Conservation (phyloP, 2,329 filamentous ascomycete genomes). For the Ilyonectria robusta region DNA sequence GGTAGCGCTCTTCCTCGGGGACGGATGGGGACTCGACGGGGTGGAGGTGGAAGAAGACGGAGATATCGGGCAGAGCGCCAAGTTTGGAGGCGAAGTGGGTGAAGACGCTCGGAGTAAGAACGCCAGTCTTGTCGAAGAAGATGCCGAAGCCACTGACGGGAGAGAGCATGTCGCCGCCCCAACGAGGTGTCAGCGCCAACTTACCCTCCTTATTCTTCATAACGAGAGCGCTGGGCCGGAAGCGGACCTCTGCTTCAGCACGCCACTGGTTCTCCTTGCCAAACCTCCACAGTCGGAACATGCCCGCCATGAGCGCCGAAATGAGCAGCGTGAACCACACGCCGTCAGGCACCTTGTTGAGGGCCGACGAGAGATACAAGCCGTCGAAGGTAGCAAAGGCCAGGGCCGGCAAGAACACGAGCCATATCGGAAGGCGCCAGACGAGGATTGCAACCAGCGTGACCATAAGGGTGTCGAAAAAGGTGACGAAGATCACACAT, state of each 20-base stretch:
- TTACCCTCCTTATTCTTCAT: constrained; percentile 4
- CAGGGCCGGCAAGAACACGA: no score
- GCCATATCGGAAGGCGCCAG: no score
- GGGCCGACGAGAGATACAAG: constrained; percentile 75
- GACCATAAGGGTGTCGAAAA: no score
- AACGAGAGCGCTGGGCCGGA: constrained; percentile 61
- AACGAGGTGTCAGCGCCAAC: constrained; percentile 50
- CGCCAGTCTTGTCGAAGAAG: constrained; percentile 82
- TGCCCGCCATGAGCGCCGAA: constrained; percentile 68
- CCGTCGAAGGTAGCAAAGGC: constrained; percentile 75
- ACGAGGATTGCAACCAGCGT: no score
- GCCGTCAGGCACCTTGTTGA: constrained; percentile 79
- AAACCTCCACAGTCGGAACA: constrained; percentile 83
- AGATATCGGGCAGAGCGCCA: constrained; percentile 72
- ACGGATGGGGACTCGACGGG: constrained; percentile 49
- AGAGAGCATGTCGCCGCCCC: constrained; percentile 57
- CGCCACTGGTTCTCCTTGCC: constrained; percentile 84
- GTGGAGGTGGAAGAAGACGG: constrained; percentile 75
- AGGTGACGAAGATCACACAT: no score
- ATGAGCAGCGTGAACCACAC: constrained; percentile 82
- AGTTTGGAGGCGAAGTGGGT: constrained; percentile 80
- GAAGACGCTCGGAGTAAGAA: constrained; percentile 56
- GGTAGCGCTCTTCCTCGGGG: constrained; percentile 59
- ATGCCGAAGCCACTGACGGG: constrained; percentile 72
- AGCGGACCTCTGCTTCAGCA: constrained; percentile 74